Evolutionary conservation across 192 early-diverging fungal genomes (phyloP), one percentile per base, ranked within the genome.

Genomic region (Entophlyctis luteolus): DNA sequence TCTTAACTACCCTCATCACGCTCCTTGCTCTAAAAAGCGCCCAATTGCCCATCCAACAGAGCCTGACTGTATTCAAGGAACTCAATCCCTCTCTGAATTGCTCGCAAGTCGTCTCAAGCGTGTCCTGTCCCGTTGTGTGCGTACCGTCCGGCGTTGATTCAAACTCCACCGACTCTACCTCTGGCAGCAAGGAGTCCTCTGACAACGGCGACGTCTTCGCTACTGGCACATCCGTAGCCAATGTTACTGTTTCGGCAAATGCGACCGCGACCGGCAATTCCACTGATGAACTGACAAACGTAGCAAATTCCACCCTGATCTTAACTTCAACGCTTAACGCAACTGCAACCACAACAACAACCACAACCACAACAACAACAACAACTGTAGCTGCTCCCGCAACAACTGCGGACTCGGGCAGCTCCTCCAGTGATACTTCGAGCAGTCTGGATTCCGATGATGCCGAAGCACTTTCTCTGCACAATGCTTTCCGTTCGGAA

Each of bases 401-500:
- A 6, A 12, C 55, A 25, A 53, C 25, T 10, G 16, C 50, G 18
- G 50, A 22, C 50, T 42, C 39, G 8, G 8, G 10, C n/a, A n/a
- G 39, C n/a, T 12, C 10, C 39, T 42, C 39, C 10, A 52, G 49
- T 23, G 49, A 25, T 8, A 52, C 12, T 23, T 20, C 6, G 6
- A 23, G 49, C 10, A 42, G 45, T 22, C 35, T 59, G n/a, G 27
- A 23, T 0, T 23, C 4, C 10, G 23, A 22, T 6, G 52, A 55
- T 27, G 28, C 25, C 16, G 27, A 48, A 23, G 27, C 28, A 3
- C 63, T 66, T 23, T 29, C 52, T 8, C 47, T 48, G n/a, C 63
- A 66, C 63, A 66, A 66, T 38, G 49, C 27, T 25, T 66, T 33
- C 52, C 48, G 63, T 10, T 20, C 33, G 4, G 3, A 14, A 14